Conservation (phyloP, 257 asterid species). For the Nicotiana noctiflora region DNA sequence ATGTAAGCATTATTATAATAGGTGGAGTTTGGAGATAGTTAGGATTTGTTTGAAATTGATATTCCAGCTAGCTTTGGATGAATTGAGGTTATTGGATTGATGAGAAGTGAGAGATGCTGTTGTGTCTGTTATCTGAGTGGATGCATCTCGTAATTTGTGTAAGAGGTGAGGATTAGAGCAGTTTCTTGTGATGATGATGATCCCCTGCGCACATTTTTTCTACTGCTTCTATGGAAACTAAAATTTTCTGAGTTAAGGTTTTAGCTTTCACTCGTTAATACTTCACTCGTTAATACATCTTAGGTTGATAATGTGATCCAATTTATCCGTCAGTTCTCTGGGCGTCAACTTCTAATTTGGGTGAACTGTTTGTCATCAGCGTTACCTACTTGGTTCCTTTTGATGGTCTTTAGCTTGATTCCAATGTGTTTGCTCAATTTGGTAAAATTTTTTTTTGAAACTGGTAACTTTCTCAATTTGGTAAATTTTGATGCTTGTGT, state of each 20-base stretch:
- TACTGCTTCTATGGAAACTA: not conserved
- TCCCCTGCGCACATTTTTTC: not conserved
- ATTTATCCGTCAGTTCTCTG: not conserved
- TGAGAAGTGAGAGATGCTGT: not conserved
- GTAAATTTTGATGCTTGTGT: not conserved
- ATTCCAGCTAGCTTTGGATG: not conserved
- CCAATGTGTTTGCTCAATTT: not conserved
- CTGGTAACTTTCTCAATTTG: not conserved
- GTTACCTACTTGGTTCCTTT: not conserved
- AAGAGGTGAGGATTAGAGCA: not conserved
- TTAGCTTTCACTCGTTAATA: not conserved
- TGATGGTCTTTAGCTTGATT: not conserved
- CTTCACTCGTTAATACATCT: not conserved
- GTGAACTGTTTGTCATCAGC: not conserved
- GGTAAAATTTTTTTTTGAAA: too few relatives aligned
- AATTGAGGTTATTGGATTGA: not conserved
- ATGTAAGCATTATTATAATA: not conserved
- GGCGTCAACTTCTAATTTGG: not conserved
- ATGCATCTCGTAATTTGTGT: not conserved
- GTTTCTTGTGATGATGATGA: not conserved
- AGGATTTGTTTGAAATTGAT: not conserved
- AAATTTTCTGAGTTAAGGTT: not conserved
- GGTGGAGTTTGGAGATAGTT: not conserved
- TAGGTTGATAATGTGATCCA: not conserved
- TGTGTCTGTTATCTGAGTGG: not conserved